phyloP scores from a whole-genome alignment of 768 basidiomycete genomes.

The Xerocomellus intermedius region DNA sequence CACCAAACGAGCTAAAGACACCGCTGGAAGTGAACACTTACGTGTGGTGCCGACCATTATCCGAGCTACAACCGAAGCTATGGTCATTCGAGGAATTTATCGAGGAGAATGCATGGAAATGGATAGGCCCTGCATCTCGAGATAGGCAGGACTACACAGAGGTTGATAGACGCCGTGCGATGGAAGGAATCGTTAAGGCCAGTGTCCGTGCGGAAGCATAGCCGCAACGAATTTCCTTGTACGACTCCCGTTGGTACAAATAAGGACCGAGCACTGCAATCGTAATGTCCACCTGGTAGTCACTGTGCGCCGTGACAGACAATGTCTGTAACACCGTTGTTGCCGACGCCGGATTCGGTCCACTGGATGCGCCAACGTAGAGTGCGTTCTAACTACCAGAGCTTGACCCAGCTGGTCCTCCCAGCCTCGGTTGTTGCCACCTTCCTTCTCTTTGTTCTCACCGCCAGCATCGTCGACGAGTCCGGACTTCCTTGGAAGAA shows the following conservation, averaged over 20 bases:
- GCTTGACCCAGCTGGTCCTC: constrained; percentile 11
- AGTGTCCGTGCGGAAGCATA: constrained; percentile 2
- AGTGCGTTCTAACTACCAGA: background rate
- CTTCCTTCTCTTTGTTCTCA: constrained; percentile 46
- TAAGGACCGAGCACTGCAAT: no score
- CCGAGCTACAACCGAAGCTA: constrained; percentile 50
- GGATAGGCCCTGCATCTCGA: constrained; percentile 51
- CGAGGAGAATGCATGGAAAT: constrained; percentile 70
- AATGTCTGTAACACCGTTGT: constrained; percentile 17
- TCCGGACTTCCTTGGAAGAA: constrained; percentile 8
- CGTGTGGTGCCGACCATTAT: constrained; percentile 51
- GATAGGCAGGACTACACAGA: constrained; percentile 45
- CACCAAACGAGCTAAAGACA: constrained; percentile 31
- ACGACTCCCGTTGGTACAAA: no score
- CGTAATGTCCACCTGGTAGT: background rate
- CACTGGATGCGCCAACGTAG: background rate
- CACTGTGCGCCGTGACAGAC: background rate
- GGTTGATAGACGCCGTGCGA: constrained; percentile 49
- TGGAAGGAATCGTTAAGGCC: constrained; percentile 33
- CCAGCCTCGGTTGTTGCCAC: constrained; percentile 38
- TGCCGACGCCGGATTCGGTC: background rate
- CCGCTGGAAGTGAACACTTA: constrained; percentile 66
- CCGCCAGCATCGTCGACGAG: constrained; percentile 29
- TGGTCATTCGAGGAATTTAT: constrained; percentile 90
- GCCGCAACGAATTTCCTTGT: background rate